phyloP scores from a whole-genome alignment of 257 asterid genomes.

The Anisodus acutangulus region DNA sequence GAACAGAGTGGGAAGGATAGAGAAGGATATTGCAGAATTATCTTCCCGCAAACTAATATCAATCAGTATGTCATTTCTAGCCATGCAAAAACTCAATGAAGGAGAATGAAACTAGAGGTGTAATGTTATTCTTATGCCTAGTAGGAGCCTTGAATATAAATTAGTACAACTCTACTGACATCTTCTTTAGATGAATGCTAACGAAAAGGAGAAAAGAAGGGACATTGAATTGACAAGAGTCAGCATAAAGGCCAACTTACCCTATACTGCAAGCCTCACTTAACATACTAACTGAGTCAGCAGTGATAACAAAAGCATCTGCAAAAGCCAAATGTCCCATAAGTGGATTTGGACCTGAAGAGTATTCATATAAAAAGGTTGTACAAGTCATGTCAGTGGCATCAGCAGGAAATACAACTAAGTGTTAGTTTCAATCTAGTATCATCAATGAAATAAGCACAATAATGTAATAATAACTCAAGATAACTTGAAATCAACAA shows the following conservation, averaged over 20 bases:
- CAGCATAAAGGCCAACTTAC: slow-evolving; percentile 43
- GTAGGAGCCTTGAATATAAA: slow-evolving; percentile 8
- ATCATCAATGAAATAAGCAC: too few relatives aligned
- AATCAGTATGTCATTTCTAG: not conserved
- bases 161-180: slow-evolving; percentile 45
- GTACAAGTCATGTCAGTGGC: slow-evolving; percentile 23
- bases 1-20: not conserved
- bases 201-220: not conserved
- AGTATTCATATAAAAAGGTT: slow-evolving; percentile 30
- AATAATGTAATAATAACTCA: too few relatives aligned
- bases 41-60: slow-evolving; percentile 7
- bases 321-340: slow-evolving; percentile 93
- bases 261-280: slow-evolving; percentile 98
- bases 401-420: slow-evolving; percentile 5
- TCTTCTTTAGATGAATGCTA: slow-evolving; percentile 50
- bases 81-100: not conserved
- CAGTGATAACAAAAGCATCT: slow-evolving; percentile 84
- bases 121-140: not conserved
- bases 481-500: too few relatives aligned
- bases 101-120: not conserved
- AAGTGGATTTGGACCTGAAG: slow-evolving; percentile 84
- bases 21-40: not conserved
- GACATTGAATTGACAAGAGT: not conserved
- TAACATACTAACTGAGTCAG: slow-evolving; percentile 92
- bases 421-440: too few relatives aligned